Conservation (phyloP, 139 green algal species). For the Chlamydomonas sp. region DNA sequence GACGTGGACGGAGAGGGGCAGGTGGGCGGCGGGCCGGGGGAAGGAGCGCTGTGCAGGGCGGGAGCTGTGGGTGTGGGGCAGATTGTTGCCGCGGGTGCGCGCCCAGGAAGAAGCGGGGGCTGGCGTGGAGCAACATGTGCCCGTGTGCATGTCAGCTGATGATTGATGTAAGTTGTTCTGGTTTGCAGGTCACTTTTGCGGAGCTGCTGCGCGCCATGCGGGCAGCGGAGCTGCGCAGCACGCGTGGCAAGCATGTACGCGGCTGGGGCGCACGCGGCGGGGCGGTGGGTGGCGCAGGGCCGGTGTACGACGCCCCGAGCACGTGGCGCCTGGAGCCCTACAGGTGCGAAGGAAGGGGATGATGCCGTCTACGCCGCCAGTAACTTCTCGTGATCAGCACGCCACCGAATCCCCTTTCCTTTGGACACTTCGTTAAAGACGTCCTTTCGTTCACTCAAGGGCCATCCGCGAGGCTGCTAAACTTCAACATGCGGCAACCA, state of each 20-base stretch:
- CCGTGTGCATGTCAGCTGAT: no score
- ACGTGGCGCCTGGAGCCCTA: constrained; percentile 36
- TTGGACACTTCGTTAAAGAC: no score
- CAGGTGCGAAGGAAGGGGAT: constrained; percentile 8
- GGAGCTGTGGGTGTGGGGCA: no score
- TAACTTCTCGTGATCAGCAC: no score
- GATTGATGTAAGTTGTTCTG: not conserved
- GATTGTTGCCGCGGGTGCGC: no score
- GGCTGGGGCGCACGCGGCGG: not conserved
- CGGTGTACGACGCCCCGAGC: not conserved
- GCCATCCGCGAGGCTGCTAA: no score
- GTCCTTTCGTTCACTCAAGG: no score
- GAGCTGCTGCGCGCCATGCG: constrained; percentile 45
- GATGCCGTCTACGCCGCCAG: no score
- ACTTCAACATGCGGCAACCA: no score
- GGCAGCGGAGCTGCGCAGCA: constrained; percentile 39
- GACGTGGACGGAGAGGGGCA: constrained; percentile 38
- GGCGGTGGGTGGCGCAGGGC: not conserved
- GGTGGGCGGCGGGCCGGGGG: not conserved
- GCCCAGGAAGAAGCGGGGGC: not conserved
- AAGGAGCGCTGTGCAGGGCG: not conserved
- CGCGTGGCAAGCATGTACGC: constrained; percentile 21
- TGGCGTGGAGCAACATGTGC: not conserved
- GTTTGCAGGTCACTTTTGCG: constrained; percentile 41
- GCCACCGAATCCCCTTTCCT: no score